Base-by-base conservation (phyloP, 192 early-diverging fungal genomes). In the Spizellomyces sp. region DNA sequence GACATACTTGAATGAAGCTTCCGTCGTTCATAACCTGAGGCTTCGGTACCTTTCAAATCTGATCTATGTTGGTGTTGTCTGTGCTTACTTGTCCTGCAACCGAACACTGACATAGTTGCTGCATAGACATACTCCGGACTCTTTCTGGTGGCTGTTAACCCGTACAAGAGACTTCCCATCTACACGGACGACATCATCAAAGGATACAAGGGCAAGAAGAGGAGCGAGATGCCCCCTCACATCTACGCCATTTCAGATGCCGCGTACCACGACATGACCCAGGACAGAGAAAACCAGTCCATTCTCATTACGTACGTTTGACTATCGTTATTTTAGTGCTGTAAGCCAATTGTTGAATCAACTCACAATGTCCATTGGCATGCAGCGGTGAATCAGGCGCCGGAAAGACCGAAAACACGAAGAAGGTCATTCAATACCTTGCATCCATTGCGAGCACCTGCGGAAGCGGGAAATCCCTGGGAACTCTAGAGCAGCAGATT, bases 321-420 rank as follows among this genome's bases (percentile, higher is more conserved):
- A 0, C 27, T 86, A 3, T 36, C 1, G 27, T 3, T 3, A 36
- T 36, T 36, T 2, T 36, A 36, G 27, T 36, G 27, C 27, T 36
- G 27, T 36, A 36, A 36, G 27, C 0, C 27, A 0, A 0, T 36
- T 36, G 27, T 3, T 36, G 27, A 36, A 36, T 36, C 27, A 36
- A 36, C 27, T 36, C 0, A 36, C 27, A 36, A 36, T 36, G 91
- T 36, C 27, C 27, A 36, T 36, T 36, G 27, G 3, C 3, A 2
- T 36, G 27, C 27, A 36, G 27, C 48, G 98, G 98, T 64, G 98
- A 99, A 84, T 97, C 96, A 41, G 98, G 98, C 56, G 96, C 96
- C 6, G 98, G 98, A 62, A 99, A 99, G 81, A 99, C 98, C 14
- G 98, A 99, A 84, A 98, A 98, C 82, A 99, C 96, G 14, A 99